These are phyloP conservation scores for Phytophthora idaei DNA, from an alignment of 352 stramenopile species.

Conservation along the genomic window DNA sequence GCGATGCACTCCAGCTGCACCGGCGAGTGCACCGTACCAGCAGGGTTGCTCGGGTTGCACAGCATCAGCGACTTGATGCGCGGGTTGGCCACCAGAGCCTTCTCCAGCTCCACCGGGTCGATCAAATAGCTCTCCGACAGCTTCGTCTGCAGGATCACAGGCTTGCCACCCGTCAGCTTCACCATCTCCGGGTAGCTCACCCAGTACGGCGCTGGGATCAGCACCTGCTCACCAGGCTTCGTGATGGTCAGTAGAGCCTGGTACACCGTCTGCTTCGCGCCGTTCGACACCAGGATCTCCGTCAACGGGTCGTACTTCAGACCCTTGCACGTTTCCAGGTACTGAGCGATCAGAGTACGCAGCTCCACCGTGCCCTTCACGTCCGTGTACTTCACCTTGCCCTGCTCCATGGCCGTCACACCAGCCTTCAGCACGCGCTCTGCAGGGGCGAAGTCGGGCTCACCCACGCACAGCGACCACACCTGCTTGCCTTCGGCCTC, in stretches of 20 bases:
- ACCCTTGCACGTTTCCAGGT: conserved; percentile 92
- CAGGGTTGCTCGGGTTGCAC: conserved; percentile 97
- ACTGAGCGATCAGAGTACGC: conserved; percentile 87
- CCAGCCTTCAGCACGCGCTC: conserved; percentile 92
- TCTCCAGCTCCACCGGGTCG: conserved; percentile 78
- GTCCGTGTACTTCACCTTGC: conserved; percentile 95
- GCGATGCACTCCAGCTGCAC: conserved; percentile 62
- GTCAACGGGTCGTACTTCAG: conserved; percentile 87
- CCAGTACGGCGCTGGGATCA: conserved; percentile 97
- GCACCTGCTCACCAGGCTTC: conserved; percentile 92
- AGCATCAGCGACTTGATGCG: conserved; percentile 93
- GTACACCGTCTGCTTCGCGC: conserved; percentile 95
- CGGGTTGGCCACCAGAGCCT: conserved; percentile 69
- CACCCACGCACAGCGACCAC: conserved; percentile 93
- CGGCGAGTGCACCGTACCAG: conserved; percentile 80
- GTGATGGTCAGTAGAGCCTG: conserved; percentile 93
- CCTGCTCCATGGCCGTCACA: conserved; percentile 59
- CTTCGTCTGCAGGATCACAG: conserved; percentile 92
- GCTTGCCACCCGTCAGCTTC: conserved; percentile 88
- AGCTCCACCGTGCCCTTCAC: conserved; percentile 92
- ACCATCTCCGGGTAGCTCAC: conserved; percentile 97
- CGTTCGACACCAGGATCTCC: conserved; percentile 97
- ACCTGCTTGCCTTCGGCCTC: conserved; percentile 93
- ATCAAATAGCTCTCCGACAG: conserved; percentile 86
- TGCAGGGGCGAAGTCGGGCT: conserved; percentile 94